Evolutionary conservation across 1,284 basidiomycete species (phyloP).

Genomic region (Ustilago bromivora): DNA sequence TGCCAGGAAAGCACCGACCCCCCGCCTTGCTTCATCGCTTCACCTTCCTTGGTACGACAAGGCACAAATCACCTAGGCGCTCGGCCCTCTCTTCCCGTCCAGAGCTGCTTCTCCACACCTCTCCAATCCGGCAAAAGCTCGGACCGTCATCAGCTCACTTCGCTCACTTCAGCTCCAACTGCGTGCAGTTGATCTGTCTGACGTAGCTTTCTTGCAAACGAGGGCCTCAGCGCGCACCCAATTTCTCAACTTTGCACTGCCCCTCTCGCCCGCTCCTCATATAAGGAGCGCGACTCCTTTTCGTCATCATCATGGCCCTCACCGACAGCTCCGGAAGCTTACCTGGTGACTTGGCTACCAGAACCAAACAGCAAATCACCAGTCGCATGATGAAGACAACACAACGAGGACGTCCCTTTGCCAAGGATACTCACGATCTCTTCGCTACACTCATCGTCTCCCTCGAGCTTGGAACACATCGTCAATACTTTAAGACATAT

Average conservation of each 20-base stretch:
- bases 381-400: conserved; percentile 68
- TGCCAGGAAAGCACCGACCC: not conserved
- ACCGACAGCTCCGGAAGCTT: conserved; percentile 50
- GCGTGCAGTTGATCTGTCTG: not conserved
- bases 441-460: conserved; percentile 97
- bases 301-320: conserved; percentile 32
- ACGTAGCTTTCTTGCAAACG: not conserved
- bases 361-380: conserved; percentile 62
- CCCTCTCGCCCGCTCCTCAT: conserved; percentile 9
- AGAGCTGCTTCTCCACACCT: not conserved
- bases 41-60: not conserved
- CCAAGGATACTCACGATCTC: conserved; percentile 91
- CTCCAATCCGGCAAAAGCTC: conserved; percentile 8
- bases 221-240: not conserved
- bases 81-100: not conserved
- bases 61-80: not conserved
- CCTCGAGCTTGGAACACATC: conserved; percentile 86
- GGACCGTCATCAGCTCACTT: not conserved
- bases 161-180: not conserved
- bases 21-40: too few relatives aligned
- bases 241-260: not conserved
- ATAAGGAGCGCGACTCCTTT: conserved; percentile 1
- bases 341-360: conserved; percentile 46
- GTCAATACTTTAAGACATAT: conserved; percentile 95
- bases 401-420: conserved; percentile 57